These are phyloP conservation scores for Triglochin maritima DNA, from an alignment of 106 monocot species.

Conservation along the genomic window DNA sequence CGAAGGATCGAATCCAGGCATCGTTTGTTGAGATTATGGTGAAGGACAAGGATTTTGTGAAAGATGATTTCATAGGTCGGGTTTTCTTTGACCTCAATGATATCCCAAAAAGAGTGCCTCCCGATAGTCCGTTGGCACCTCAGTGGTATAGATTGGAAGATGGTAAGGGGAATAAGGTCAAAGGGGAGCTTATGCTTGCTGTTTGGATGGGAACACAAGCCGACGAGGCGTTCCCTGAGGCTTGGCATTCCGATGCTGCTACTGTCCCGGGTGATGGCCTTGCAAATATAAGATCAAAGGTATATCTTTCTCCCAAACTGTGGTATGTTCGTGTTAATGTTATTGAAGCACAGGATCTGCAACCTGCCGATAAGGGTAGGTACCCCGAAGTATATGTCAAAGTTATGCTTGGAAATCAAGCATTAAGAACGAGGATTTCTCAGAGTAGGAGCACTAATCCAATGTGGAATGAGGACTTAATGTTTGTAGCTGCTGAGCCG, in stretches of 20 bases:
- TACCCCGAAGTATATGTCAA: conserved; percentile 19
- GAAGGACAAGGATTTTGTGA: conserved; percentile 23
- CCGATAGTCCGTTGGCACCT: conserved; percentile 21
- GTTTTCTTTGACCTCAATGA: conserved; percentile 15
- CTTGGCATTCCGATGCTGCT: conserved; percentile 24
- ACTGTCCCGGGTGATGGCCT: conserved; percentile 17
- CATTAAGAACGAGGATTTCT: conserved; percentile 10
- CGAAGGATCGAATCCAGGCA: conserved; percentile 19
- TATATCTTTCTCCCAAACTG: conserved; percentile 25
- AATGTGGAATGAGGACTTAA: conserved; percentile 25
- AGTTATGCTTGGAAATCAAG: conserved; percentile 19
- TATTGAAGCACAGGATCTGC: conserved; percentile 22
- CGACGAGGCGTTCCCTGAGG: conserved; percentile 26
- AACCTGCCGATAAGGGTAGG: conserved; percentile 13
- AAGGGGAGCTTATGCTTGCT: conserved; percentile 27
- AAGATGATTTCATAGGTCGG: conserved; percentile 23
- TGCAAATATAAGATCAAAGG: conserved; percentile 20
- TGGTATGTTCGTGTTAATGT: conserved; percentile 28
- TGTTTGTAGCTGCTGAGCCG: conserved; percentile 26
- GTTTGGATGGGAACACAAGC: conserved; percentile 30
- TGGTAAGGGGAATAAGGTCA: conserved; percentile 12
- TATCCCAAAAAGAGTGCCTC: conserved; percentile 17
- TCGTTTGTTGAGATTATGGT: conserved; percentile 7
- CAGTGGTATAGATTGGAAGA: conserved; percentile 27
- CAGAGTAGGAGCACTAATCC: conserved; percentile 16